phyloP scores from a whole-genome alignment of 768 basidiomycete species.

The Lentinula sp. region DNA sequence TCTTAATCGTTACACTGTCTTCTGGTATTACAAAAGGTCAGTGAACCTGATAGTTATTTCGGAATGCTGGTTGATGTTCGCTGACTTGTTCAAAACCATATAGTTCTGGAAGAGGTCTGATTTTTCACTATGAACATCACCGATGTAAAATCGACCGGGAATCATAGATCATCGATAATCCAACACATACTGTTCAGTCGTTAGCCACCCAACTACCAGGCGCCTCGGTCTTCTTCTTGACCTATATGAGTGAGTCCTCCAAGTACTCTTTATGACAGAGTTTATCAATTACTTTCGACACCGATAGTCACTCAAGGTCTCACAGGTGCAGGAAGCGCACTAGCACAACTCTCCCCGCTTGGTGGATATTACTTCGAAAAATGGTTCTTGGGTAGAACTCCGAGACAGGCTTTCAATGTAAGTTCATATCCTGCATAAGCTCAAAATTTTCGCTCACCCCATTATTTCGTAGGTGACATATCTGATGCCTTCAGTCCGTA shows the following conservation, averaged over 20 bases:
- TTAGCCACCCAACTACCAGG: conserved; percentile 48
- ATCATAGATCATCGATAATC: conserved; percentile 33
- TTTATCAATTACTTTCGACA: not conserved
- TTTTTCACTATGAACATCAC: not conserved
- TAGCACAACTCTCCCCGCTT: conserved; percentile 49
- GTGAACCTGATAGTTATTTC: not conserved
- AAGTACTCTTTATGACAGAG: not conserved
- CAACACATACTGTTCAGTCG: conserved; percentile 33
- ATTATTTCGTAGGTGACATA: conserved; percentile 33
- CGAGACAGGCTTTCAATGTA: conserved; percentile 48
- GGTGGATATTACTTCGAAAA: conserved; percentile 56
- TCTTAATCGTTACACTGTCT: conserved; percentile 62
- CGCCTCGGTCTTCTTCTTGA: conserved; percentile 57
- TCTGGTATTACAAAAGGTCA: conserved; percentile 47
- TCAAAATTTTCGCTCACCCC: not conserved
- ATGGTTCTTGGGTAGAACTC: conserved; percentile 63
- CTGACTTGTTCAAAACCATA: not conserved
- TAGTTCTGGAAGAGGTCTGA: not conserved
- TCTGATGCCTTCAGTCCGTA: conserved; percentile 44
- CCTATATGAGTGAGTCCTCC: conserved; percentile 39
- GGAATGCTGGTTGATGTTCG: not conserved
- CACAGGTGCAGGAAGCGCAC: conserved; percentile 43
- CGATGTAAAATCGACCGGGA: not conserved
- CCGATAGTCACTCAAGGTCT: conserved; percentile 42
- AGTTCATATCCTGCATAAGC: not conserved